Evolutionary conservation across 441 rosid genomes (phyloP), one percentile per base, ranked within the genome.

Genomic region (Populus hybrid): DNA sequence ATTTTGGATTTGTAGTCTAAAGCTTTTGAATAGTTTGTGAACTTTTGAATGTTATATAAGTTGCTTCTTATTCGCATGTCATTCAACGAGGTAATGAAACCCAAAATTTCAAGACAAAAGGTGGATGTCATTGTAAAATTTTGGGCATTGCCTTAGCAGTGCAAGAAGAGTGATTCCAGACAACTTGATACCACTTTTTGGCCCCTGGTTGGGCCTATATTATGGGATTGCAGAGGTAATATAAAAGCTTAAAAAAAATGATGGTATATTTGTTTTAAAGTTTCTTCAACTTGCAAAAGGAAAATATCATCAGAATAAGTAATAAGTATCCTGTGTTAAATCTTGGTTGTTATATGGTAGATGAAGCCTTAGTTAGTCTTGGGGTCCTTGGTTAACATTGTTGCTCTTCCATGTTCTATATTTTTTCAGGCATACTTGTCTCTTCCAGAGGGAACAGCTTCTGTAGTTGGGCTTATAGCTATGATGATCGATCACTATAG

Each of bases 401-500:
- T 64, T 6, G 46, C 14, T 70, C 40, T 53, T 70, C 42, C 16
- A 32, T 76, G 64, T 67, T 73, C 35, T 14, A 34, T 42, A 18
- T 65, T 30, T 79, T 88, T 82, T 69, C 90, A 97, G 99, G 98
- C 97, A 79, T 97, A 95, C 83, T 83, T 97, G 75, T 92, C 99
- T 73, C 87, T 95, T 26, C 28, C 28, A 1, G 98, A 95, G 82
- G 99, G 98, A 85, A 90, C 82, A 34, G 94, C 98, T 61, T 93
- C 99, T 59, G 95, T 92, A 42, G 89, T 88, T 81, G 99, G 99
- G 79, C 92, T 95, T 78, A 84, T 90, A 83, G 99, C 99, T 71
- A 95, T 95, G 99, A 92, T 97, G 99, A 91, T 93, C 8, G 98
- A 95, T 84, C 98, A 97, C 79, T 95, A 95, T 83, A 88, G 81